phyloP scores from a whole-genome alignment of 345 rosid genomes.

The Zanthoxylum bungeanum region DNA sequence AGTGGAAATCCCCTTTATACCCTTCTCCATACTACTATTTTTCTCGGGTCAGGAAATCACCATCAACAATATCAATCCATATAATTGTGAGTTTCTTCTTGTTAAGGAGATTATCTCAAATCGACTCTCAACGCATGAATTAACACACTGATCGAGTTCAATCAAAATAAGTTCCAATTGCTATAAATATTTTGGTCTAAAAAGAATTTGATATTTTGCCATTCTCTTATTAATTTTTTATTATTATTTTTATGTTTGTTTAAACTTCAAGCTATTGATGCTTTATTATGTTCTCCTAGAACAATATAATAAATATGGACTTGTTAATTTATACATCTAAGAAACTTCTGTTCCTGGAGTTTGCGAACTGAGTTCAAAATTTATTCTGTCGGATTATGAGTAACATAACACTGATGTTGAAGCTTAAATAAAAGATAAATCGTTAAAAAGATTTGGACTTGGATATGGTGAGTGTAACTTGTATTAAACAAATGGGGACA shows the following conservation, averaged over 20 bases:
- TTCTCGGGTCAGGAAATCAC: too few relatives aligned
- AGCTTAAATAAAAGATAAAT: neutral
- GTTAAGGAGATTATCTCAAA: too few relatives aligned
- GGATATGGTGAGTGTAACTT: neutral
- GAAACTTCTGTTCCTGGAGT: slow-evolving; percentile 1
- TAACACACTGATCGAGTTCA: too few relatives aligned
- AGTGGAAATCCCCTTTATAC: too few relatives aligned
- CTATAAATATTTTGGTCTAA: neutral
- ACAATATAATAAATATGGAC: neutral
- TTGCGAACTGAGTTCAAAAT: neutral
- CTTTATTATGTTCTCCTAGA: neutral
- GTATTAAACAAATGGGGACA: neutral
- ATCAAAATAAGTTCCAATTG: neutral
- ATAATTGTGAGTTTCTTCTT: too few relatives aligned
- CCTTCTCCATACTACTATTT: too few relatives aligned
- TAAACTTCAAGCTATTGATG: neutral
- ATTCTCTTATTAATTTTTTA: too few relatives aligned
- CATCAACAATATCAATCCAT: too few relatives aligned
- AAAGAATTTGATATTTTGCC: neutral
- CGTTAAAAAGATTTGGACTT: neutral
- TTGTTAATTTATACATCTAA: neutral
- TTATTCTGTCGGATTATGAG: slow-evolving; percentile 8
- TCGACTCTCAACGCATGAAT: too few relatives aligned
- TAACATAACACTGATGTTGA: neutral
- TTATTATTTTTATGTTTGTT: neutral